A percentile compares a stretch with the other conserved stretches of the same genome.
phyloP scores from a whole-genome alignment of 176 grass and related monocot genomes.

The Oryza coarctata region DNA sequence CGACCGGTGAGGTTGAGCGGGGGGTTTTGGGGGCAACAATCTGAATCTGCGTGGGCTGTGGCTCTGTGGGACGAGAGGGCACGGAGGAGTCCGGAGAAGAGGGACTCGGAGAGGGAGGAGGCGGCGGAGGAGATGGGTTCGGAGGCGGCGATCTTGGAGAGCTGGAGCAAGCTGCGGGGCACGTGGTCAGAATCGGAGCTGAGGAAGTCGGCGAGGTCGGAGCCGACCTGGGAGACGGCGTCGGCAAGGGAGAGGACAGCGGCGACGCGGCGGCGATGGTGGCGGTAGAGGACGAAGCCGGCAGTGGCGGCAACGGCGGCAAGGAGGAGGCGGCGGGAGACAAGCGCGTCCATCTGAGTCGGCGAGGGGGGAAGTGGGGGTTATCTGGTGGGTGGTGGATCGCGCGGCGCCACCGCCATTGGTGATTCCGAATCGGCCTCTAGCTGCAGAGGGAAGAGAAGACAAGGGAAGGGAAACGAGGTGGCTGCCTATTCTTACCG shows the following conservation, averaged over 20 bases:
- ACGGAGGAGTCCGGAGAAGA: slow-evolving; percentile 35
- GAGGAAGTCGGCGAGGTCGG: slow-evolving; percentile 67
- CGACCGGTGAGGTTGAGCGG: slow-evolving; percentile 44
- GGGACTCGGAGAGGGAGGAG: slow-evolving; percentile 33
- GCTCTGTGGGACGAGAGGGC: slow-evolving; percentile 29
- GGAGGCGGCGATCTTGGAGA: slow-evolving; percentile 74
- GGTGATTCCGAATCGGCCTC: too few species aligned
- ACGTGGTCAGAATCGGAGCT: slow-evolving; percentile 68
- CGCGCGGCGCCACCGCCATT: too few species aligned
- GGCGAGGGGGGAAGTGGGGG: too few species aligned
- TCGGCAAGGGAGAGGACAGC: slow-evolving; percentile 56
- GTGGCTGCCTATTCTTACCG: too few species aligned
- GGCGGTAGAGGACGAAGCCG: not conserved
- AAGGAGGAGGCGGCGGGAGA: not conserved
- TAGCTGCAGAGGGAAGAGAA: too few species aligned
- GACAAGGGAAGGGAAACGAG: too few species aligned
- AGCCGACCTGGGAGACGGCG: slow-evolving; percentile 41
- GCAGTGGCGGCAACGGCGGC: too few species aligned
- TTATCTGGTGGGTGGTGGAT: too few species aligned
- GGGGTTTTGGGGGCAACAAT: not conserved
- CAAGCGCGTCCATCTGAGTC: too few species aligned
- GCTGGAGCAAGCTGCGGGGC: slow-evolving; percentile 63
- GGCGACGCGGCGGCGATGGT: not conserved
- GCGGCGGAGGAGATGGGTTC: slow-evolving; percentile 28
- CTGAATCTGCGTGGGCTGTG: too few species aligned